phyloP scores from a whole-genome alignment of 257 asterid genomes.

The Osmanthus fragrans region DNA sequence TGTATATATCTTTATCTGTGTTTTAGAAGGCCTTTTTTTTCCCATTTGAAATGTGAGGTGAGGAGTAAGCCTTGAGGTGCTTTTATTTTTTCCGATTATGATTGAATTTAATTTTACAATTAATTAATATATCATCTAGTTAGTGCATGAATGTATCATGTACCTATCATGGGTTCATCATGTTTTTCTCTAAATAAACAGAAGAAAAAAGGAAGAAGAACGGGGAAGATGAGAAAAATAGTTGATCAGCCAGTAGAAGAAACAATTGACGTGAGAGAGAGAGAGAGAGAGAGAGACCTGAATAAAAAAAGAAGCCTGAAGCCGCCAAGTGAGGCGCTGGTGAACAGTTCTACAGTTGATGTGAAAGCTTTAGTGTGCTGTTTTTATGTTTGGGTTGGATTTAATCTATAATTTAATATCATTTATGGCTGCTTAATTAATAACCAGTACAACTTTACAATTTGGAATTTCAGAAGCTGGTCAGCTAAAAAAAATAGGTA shows the following conservation, averaged over 20 bases:
- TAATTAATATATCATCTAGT: neutral
- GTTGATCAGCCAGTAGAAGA: neutral
- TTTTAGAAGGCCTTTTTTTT: neutral
- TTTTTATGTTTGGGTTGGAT: too few relatives aligned
- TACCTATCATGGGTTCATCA: neutral
- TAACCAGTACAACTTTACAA: too few relatives aligned
- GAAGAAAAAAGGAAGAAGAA: neutral
- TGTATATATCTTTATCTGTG: neutral
- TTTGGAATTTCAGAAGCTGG: too few relatives aligned
- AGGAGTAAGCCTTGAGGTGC: neutral
- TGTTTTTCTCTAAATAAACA: neutral
- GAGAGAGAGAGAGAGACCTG: neutral
- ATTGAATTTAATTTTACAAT: too few relatives aligned
- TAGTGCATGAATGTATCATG: neutral
- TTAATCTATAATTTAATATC: too few relatives aligned
- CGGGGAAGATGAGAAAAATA: neutral
- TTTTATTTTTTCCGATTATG: neutral
- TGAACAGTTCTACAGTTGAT: too few relatives aligned
- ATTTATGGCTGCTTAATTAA: too few relatives aligned
- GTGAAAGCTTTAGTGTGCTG: too few relatives aligned
- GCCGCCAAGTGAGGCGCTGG: too few relatives aligned
- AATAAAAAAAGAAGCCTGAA: too few relatives aligned
- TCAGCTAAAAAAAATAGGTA: too few relatives aligned
- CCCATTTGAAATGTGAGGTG: neutral
- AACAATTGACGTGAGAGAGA: too few relatives aligned